Base-by-base conservation (phyloP, 805 yeast species). In the Jamesozyma spencerorum region DNA sequence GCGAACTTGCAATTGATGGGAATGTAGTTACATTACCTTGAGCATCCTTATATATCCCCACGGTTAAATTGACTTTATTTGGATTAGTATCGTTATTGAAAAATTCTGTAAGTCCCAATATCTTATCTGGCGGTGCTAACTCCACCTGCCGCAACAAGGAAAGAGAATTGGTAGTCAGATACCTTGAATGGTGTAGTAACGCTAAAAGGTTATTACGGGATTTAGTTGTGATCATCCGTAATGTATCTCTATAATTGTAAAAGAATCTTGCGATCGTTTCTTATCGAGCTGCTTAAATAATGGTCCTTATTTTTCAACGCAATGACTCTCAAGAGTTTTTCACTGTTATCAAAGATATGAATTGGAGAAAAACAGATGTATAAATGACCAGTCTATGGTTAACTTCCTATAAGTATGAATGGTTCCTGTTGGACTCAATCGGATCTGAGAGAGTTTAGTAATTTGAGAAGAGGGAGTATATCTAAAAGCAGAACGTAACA, bases 1-100 rank as follows among this genome's bases (percentile, higher is more conserved):
- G 62, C 4, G 64, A 62, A 18, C 40, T 41, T 6, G 54, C 51
- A 4, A 60, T 57, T 10, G 62, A 49, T 4, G 61, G 62, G 18
- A 60, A 51, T 1, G 62, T 56, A 3, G 60, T 51, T 18, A 58
- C 63, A 62, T 77, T 74, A 31, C 97, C 97, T 14, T 63, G 47
- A 55, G 77, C 75, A 62, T 86, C 94, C 59, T 96, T 77, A 66
- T 90, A 90, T n/a, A 96, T 96, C 8, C 71, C 71, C 11, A 65
- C 70, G 7, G 68, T 62, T 24, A 66, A 44, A 59, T 76, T 75
- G 47, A 75, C 72, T 57, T 76, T 81, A 14, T 64, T 53, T 10
- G 76, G 63, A 60, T 77, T 75, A 18, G 68, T 31, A 62, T 88
- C 97, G 44, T 69, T 69, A 57, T 72, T 74, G 71, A 69, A 90